Evolutionary conservation across 352 stramenopile genomes (phyloP).

Genomic region (Globisporangium apiculatum): DNA sequence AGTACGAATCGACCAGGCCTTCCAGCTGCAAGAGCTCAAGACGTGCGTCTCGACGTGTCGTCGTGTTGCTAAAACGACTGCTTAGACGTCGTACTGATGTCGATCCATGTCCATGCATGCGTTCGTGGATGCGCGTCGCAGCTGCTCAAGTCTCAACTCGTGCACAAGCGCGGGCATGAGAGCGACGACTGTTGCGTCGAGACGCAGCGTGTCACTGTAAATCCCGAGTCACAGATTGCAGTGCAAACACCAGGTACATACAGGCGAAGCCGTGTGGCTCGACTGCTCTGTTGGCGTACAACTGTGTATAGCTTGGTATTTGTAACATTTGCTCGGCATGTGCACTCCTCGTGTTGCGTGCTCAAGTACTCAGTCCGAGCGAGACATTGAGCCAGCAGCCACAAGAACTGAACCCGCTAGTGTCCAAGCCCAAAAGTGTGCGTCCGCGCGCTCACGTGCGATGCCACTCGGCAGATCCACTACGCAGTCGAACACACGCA

Average conservation of each 20-base stretch:
- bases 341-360: too few relatives aligned
- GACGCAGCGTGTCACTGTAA: not conserved
- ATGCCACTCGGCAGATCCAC: conserved; percentile 3
- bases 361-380: not conserved
- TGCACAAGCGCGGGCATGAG: not conserved
- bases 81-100: too few relatives aligned
- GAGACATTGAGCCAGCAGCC: not conserved
- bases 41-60: not conserved
- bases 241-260: not conserved
- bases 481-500: not conserved
- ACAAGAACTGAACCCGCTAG: not conserved
- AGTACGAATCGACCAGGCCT: not conserved
- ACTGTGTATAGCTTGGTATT: too few relatives aligned
- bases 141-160: conserved; percentile 4
- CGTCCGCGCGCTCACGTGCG: conserved; percentile 1
- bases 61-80: too few relatives aligned
- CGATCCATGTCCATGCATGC: too few relatives aligned
- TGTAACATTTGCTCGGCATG: too few relatives aligned
- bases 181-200: not conserved
- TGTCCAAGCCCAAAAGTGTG: not conserved
- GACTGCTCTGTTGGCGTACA: too few relatives aligned
- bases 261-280: too few relatives aligned
- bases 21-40: not conserved
- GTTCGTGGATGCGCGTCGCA: not conserved
- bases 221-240: not conserved